Evolutionary conservation across 176 grass and related monocot species (phyloP), one percentile per base, ranked within the genome.

Genomic region (Lolium rigidum): DNA sequence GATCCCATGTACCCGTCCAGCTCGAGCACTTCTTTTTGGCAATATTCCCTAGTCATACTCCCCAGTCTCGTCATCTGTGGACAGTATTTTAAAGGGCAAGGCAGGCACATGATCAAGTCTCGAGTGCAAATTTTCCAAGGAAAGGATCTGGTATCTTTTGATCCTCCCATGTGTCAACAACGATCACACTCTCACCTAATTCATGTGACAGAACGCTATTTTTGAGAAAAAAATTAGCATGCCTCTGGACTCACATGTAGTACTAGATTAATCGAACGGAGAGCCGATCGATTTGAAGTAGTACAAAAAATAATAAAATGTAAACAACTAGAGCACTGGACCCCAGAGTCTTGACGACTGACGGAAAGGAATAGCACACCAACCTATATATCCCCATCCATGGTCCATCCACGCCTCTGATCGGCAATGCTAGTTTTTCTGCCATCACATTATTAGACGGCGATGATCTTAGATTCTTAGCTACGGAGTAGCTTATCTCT

Each of bases 281-380:
- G 56, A 88, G 70, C 80, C 48, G 64, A 63, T 65, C 15, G 21
- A 70, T 46, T 85, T 52, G 16, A 78, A 55, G 89, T 83, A 87
- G 31, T 43, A 43, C 41, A 43, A 84, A n/a, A 84, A 7, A 43
- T 9, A 46, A 70, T 17, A 31, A 0, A 48, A 6, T 7, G 16
- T 20, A 31, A 52, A 74, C 72, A 75, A 75, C 14, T 28, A 24
- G 22, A n/a, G 35, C 7, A 4, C 37, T 0, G 57, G 9, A n/a
- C 85, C 85, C 58, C 17, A 5, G 41, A 1, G 20, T 26, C 68
- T 81, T 71, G 81, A 81, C n/a, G n/a, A n/a, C 85, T 10, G 77
- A 51, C 24, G 28, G 86, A 91, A 81, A 81, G 81, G 41, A 51
- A 57, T 60, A 59, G 90, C 70, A 22, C 82, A 91, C 80, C 85